These are phyloP conservation scores for Thelephora terrestris DNA, from an alignment of 1,284 basidiomycete species.

Conservation along the genomic window DNA sequence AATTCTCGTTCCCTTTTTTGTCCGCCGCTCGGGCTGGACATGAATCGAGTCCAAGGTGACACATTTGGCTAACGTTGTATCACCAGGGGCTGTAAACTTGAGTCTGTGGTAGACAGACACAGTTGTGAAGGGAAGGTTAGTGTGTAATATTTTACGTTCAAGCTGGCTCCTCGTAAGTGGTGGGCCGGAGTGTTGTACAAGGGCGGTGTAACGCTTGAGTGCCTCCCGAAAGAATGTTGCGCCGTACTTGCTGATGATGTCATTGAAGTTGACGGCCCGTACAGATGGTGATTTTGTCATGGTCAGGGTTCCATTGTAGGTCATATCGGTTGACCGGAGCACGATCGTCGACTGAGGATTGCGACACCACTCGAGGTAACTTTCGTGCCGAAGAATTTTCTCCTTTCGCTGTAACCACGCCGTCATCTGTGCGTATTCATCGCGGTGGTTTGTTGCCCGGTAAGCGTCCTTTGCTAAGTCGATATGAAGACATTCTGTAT, in stretches of 20 bases:
- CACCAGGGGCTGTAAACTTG: conserved; percentile 6
- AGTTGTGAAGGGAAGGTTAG: conserved; percentile 2
- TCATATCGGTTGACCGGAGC: not conserved
- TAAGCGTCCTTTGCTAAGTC: conserved; percentile 23
- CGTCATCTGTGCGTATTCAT: conserved; percentile 27
- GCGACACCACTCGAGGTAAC: conserved; percentile 15
- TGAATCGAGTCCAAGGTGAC: conserved; percentile 6
- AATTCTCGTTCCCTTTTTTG: conserved; percentile 1
- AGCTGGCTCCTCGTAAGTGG: not conserved
- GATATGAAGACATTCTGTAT: conserved; percentile 22
- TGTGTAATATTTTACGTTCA: not conserved
- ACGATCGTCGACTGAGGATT: not conserved
- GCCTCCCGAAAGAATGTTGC: conserved; percentile 19
- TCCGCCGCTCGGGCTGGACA: conserved; percentile 3
- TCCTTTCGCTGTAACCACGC: conserved; percentile 23
- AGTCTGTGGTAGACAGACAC: conserved; percentile 10
- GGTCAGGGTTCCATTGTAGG: conserved; percentile 5
- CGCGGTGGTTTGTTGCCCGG: conserved; percentile 22
- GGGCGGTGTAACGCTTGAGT: conserved; percentile 18
- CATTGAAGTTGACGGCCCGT: conserved; percentile 10
- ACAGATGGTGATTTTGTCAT: conserved; percentile 17
- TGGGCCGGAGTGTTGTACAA: not conserved
- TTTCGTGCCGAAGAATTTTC: conserved; percentile 14
- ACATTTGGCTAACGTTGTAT: not conserved
- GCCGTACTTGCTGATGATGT: conserved; percentile 15